Base-by-base conservation (phyloP, 2,329 filamentous ascomycete species). In the Neonectria neomacrospora region DNA sequence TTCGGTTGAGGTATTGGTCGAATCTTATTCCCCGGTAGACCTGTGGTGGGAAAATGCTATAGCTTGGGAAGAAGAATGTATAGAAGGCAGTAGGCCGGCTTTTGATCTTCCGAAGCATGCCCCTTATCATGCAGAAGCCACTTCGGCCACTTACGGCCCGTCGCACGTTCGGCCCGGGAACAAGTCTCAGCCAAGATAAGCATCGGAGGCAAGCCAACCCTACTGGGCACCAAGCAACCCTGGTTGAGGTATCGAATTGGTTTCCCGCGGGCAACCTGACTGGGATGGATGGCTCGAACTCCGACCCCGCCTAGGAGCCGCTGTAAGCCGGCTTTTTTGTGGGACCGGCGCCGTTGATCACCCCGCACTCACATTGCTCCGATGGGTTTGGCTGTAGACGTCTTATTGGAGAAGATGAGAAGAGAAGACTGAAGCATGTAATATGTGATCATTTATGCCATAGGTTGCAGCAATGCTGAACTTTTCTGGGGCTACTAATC, bases 191-290 rank as follows among this genome's bases (percentile, higher is more conserved):
- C 50, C 53, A 26, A 34, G n/a, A 54, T 32, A 47, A 20, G 41
- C 14, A 14, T 53, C 37, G 42, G 28, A 54, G 11, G n/a, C 47
- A 32, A 20, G 6, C 47, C 30, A 50, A 34, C 26, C 26, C 12
- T 30, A 12, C 51, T 28, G 26, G 50, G n/a, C 16, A 18, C 26
- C n/a, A 22, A 30, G 10, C 18, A 47, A 39, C 22, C 30, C 53
- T 57, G 16, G 45, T 51, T 23, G 11, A 18, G 47, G 11, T 22
- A 37, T 45, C 12, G 14, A 28, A 9, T 16, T 20, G 16, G 20
- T 62, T 57, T 47, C 30, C 59, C 59, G 59, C 59, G 59, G 59
- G 12, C 16, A 62, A 57, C 22, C 22, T 41, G 30, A 39, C 39
- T 47, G 30, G 53, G n/a, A 23, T 52, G 53, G n/a, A 23, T 52